Percentiles rank a stretch among this genome's conserved stretches.
phyloP scores from a whole-genome alignment of 2,329 filamentous ascomycete genomes.

The Zelopaecilomyces penicillatus region DNA sequence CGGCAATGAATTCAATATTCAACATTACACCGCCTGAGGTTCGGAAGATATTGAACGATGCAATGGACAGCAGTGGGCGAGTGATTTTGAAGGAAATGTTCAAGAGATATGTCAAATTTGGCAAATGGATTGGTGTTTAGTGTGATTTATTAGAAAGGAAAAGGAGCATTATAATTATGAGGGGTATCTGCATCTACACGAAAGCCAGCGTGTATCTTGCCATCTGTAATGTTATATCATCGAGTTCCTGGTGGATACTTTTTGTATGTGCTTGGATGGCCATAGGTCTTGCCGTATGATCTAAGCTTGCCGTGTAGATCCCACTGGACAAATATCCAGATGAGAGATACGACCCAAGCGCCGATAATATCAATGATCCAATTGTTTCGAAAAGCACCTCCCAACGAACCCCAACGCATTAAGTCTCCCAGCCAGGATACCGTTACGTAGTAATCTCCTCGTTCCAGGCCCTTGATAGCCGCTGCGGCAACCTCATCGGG shows the following conservation, averaged over 20 bases:
- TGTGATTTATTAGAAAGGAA: too few relatives aligned
- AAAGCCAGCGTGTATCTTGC: too few relatives aligned
- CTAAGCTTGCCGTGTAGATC: constrained; percentile 51
- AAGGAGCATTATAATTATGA: too few relatives aligned
- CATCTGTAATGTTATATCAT: too few relatives aligned
- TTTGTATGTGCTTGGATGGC: constrained; percentile 45
- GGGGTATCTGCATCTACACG: too few relatives aligned
- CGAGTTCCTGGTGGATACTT: constrained; percentile 12
- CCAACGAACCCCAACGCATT: constrained; percentile 56
- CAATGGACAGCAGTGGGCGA: constrained; percentile 49
- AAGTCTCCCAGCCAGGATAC: constrained; percentile 63
- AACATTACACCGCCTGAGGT: constrained; percentile 48
- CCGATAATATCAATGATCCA: constrained; percentile 52
- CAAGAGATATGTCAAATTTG: constrained; percentile 52
- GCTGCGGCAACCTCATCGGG: constrained; percentile 67
- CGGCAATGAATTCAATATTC: constrained; percentile 50
- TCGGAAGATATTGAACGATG: constrained; percentile 50
- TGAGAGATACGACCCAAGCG: constrained; percentile 42
- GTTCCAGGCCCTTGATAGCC: constrained; percentile 67
- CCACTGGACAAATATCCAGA: constrained; percentile 50
- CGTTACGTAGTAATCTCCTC: constrained; percentile 70
- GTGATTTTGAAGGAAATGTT: constrained; percentile 52
- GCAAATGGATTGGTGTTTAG: constrained; percentile 54
- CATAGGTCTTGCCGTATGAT: constrained; percentile 48
- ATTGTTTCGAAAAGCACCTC: constrained; percentile 49